These are phyloP conservation scores for Termitomyces sp. DNA, from an alignment of 768 basidiomycete genomes.

Conservation along the genomic window DNA sequence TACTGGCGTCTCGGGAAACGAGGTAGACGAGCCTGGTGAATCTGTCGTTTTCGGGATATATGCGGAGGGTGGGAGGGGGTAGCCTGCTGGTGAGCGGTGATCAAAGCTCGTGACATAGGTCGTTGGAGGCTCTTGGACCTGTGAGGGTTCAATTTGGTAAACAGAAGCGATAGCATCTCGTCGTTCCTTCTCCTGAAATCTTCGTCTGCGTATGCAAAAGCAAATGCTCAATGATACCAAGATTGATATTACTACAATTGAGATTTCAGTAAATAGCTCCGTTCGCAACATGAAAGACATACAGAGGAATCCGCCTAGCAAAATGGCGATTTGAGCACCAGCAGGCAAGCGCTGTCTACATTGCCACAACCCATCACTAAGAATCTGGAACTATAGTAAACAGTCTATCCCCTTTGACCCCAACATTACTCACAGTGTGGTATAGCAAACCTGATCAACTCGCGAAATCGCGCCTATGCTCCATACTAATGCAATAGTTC, in stretches of 20 bases:
- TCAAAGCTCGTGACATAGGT: conserved; percentile 17
- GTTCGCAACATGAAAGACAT: background rate
- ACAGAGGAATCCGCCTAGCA: conserved; percentile 11
- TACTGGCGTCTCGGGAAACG: conserved; percentile 12
- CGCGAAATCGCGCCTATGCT: conserved; percentile 13
- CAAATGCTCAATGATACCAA: conserved; percentile 10
- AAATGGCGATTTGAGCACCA: conserved; percentile 15
- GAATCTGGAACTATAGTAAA: background rate
- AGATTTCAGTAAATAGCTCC: background rate
- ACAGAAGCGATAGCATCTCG: conserved; percentile 14
- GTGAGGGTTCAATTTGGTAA: conserved; percentile 18
- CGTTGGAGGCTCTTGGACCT: conserved; percentile 17
- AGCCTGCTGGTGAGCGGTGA: conserved; percentile 11
- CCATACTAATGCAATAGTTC: conserved; percentile 9
- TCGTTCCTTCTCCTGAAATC: conserved; percentile 5
- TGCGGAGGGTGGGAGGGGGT: conserved; percentile 10
- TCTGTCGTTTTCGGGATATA: conserved; percentile 5
- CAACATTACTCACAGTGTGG: conserved; percentile 11
- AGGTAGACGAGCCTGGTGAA: conserved; percentile 1
- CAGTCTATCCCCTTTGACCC: background rate
- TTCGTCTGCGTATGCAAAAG: conserved; percentile 10
- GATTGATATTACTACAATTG: conserved; percentile 6
- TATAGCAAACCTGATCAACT: conserved; percentile 16
- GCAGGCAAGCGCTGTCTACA: conserved; percentile 14
- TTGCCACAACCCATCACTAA: conserved; percentile 14